These are phyloP conservation scores for Trametes versicolor DNA, from an alignment of 1,284 basidiomycete genomes.

Conservation along the genomic window DNA sequence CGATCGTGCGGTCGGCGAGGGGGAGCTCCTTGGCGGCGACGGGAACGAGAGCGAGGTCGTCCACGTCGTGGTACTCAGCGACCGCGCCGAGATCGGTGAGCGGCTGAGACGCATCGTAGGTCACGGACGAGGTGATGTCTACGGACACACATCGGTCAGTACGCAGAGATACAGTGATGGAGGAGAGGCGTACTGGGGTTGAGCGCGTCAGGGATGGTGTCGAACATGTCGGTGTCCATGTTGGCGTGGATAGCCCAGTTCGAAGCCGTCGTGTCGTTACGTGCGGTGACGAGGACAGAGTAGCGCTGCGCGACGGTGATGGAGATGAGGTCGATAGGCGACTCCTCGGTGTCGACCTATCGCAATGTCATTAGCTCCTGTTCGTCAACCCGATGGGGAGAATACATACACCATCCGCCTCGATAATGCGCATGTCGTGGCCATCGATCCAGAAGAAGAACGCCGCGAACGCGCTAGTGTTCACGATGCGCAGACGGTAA, in stretches of 20 bases:
- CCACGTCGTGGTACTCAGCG: slow-evolving; percentile 62
- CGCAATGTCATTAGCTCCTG: slow-evolving; percentile 4
- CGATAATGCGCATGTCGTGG: slow-evolving; percentile 91
- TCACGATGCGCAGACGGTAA: slow-evolving; percentile 80
- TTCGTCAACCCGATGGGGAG: background rate
- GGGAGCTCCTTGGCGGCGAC: slow-evolving; percentile 53
- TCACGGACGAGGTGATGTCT: slow-evolving; percentile 84
- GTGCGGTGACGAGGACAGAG: slow-evolving; percentile 89
- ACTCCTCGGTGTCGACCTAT: slow-evolving; percentile 82
- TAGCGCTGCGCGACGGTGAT: slow-evolving; percentile 94
- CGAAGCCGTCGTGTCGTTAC: slow-evolving; percentile 76
- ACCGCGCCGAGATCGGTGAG: slow-evolving; percentile 60
- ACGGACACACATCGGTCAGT: background rate
- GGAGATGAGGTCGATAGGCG: slow-evolving; percentile 73
- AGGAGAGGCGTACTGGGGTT: slow-evolving; percentile 70
- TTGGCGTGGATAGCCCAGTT: slow-evolving; percentile 94
- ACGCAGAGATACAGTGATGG: background rate
- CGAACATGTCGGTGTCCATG: slow-evolving; percentile 91
- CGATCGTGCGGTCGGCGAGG: slow-evolving; percentile 60
- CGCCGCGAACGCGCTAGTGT: slow-evolving; percentile 76
- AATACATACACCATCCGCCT: slow-evolving; percentile 82
- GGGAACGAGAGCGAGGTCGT: slow-evolving; percentile 74
- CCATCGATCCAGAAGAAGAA: slow-evolving; percentile 94
- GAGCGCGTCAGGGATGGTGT: slow-evolving; percentile 75
- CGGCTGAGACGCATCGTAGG: slow-evolving; percentile 63